These are phyloP conservation scores for Chaetomium tenue DNA, from an alignment of 495 filamentous ascomycete genomes.

Conservation along the genomic window DNA sequence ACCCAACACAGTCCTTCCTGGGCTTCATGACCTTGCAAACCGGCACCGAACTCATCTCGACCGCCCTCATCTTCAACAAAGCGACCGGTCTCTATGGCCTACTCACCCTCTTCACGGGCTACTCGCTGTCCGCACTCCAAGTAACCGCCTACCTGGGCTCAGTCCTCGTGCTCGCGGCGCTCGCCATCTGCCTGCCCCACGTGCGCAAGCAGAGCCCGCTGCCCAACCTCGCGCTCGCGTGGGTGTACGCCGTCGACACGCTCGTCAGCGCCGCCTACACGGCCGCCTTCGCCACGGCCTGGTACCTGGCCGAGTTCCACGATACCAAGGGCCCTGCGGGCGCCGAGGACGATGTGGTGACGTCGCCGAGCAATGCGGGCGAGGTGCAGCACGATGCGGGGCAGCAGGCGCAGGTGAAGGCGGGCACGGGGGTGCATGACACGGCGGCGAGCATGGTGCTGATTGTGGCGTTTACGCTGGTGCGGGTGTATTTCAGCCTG, in stretches of 20 bases:
- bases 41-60: conserved; percentile 74
- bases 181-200: conserved; percentile 63
- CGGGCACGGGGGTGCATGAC: conserved; percentile 60
- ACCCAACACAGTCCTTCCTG: conserved; percentile 65
- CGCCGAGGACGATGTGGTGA: conserved; percentile 20
- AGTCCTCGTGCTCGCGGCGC: conserved; percentile 60
- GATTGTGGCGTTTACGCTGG: conserved; percentile 65
- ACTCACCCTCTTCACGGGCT: conserved; percentile 77
- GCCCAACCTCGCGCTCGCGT: conserved; percentile 67
- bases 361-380: conserved; percentile 29
- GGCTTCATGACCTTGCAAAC: conserved; percentile 81
- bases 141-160: conserved; percentile 83
- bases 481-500: conserved; percentile 74
- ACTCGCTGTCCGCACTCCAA: conserved; percentile 59
- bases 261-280: conserved; percentile 76
- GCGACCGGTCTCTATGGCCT: conserved; percentile 83
- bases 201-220: conserved; percentile 68
- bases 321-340: conserved; percentile 19
- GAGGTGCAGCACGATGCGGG: conserved; percentile 10
- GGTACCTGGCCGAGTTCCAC: conserved; percentile 70
- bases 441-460: conserved; percentile 72
- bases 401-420: conserved; percentile 15
- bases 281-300: conserved; percentile 71
- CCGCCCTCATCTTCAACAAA: conserved; percentile 83
- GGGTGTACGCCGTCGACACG: conserved; percentile 76